Evolutionary conservation across 768 basidiomycete species (phyloP).

Genomic region (Lentinula raphanica): DNA sequence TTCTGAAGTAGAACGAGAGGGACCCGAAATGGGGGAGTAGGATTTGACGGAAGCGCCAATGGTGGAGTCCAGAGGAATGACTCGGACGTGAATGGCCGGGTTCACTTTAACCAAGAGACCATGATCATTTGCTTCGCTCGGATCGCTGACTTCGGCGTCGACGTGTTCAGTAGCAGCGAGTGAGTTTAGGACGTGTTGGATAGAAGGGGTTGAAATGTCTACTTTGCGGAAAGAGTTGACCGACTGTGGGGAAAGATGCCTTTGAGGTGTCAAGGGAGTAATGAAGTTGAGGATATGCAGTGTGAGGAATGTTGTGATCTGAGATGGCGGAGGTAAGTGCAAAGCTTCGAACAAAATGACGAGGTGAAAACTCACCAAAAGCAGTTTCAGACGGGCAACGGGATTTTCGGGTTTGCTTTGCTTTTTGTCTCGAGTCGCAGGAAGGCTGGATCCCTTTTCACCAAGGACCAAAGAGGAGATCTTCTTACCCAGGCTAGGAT

Average conservation of each 20-base stretch:
- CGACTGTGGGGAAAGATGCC: conserved; percentile 16
- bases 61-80: conserved; percentile 25
- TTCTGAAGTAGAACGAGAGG: conserved; percentile 32
- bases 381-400: conserved; percentile 80
- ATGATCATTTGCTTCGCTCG: conserved; percentile 11
- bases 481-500: conserved; percentile 5
- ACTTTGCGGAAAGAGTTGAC: conserved; percentile 43
- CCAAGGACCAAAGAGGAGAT: conserved; percentile 8
- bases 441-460: conserved; percentile 37
- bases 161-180: conserved; percentile 34
- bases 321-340: neutral
- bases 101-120: conserved; percentile 57
- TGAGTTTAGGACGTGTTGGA: conserved; percentile 53
- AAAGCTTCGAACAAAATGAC: neutral
- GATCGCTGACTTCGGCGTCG: neutral
- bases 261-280: conserved; percentile 75
- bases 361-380: conserved; percentile 52
- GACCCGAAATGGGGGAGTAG: conserved; percentile 6
- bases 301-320: conserved; percentile 87
- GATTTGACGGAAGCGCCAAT: neutral
- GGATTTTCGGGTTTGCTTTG: conserved; percentile 67
- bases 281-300: conserved; percentile 91
- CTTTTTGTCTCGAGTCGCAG: conserved; percentile 18
- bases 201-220: conserved; percentile 60
- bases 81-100: conserved; percentile 53